A percentile compares a stretch with the other conserved stretches of the same genome.
Conservation (phyloP, 2,329 filamentous ascomycete genomes). For the Phialophora tarda region DNA sequence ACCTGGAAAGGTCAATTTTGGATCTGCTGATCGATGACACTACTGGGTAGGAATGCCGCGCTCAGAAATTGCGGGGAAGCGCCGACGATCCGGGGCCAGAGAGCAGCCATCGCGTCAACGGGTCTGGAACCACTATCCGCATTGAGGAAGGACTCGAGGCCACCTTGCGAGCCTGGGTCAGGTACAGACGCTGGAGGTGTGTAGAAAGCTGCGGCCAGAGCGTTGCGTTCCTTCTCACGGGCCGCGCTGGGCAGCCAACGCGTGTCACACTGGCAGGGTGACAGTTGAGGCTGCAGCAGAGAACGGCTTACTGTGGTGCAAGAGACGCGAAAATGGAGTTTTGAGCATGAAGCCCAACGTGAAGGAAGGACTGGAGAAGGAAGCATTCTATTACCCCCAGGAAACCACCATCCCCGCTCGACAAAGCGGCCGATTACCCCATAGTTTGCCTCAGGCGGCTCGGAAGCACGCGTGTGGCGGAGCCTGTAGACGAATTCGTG, state of each 20-base stretch:
- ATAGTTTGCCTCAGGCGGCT: constrained; percentile 29
- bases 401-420: constrained; percentile 39
- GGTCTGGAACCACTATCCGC: constrained; percentile 16
- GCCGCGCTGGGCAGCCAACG: constrained; percentile 2
- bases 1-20: constrained; percentile 4
- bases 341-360: constrained; percentile 3
- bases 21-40: constrained; percentile 26
- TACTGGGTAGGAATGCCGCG: neutral
- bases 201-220: constrained; percentile 6
- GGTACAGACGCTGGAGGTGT: neutral
- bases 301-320: neutral
- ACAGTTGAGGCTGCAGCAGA: neutral
- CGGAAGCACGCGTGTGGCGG: constrained; percentile 25
- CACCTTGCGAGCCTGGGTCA: neutral
- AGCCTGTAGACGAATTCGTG: constrained; percentile 20
- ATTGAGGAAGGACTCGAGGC: constrained; percentile 7
- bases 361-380: constrained; percentile 20
- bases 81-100: constrained; percentile 26
- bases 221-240: constrained; percentile 14
- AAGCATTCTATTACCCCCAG: constrained; percentile 44
- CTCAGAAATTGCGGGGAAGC: constrained; percentile 24
- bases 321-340: neutral
- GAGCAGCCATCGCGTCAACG: constrained; percentile 2
- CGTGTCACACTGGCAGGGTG: constrained; percentile 16
- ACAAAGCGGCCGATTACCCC: constrained; percentile 31